Conservation (phyloP, 2,329 filamentous ascomycete species). For the Emmonsia crescens region DNA sequence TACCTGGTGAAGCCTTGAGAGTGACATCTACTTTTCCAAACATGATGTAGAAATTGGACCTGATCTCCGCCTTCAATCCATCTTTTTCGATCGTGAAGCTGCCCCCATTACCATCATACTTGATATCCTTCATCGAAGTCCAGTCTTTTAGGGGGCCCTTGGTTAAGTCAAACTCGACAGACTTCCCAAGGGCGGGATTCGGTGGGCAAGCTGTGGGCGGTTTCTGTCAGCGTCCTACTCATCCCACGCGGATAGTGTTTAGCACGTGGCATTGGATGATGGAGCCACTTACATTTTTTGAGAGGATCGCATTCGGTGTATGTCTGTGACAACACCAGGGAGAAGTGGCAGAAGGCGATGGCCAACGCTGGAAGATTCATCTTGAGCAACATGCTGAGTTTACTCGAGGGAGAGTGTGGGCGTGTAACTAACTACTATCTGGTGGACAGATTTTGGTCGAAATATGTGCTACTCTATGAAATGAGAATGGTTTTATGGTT, state of each 20-base stretch:
- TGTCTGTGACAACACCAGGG: constrained; percentile 52
- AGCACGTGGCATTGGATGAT: neutral
- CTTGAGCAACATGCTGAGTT: neutral
- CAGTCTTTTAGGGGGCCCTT: constrained; percentile 46
- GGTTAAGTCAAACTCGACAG: constrained; percentile 27
- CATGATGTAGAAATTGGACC: constrained; percentile 94
- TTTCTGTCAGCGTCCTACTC: constrained; percentile 34
- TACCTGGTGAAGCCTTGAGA: constrained; percentile 74
- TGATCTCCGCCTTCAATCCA: constrained; percentile 75
- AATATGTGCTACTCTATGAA: neutral
- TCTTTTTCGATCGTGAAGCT: constrained; percentile 65
- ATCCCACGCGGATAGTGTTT: neutral
- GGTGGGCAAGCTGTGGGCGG: constrained; percentile 49
- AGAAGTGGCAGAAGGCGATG: constrained; percentile 38
- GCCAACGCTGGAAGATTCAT: constrained; percentile 17
- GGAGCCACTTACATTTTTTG: constrained; percentile 15
- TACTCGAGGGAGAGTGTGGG: neutral
- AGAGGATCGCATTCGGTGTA: constrained; percentile 63
- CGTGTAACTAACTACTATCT: too few species aligned
- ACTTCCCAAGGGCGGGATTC: constrained; percentile 54
- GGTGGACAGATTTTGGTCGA: neutral
- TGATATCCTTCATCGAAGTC: constrained; percentile 56
- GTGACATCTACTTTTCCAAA: constrained; percentile 81
- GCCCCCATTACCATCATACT: constrained; percentile 60
- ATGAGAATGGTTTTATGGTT: too few species aligned